Conservation (phyloP, 2,329 filamentous ascomycete genomes). For the Phialophora chinensis region DNA sequence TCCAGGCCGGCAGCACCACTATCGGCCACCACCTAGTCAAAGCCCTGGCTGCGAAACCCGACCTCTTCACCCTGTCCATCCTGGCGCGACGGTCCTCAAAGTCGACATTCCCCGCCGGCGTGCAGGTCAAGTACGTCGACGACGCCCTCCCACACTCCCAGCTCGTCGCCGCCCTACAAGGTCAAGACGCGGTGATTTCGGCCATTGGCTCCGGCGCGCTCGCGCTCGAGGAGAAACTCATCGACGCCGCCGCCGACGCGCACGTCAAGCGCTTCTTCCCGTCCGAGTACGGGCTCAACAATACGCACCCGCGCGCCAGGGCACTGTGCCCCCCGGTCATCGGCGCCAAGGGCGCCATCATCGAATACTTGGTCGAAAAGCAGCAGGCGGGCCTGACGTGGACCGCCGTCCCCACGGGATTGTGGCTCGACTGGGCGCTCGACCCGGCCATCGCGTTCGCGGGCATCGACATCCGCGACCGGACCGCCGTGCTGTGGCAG, state of each 20-base stretch:
- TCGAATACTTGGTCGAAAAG: constrained; percentile 40
- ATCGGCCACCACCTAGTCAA: constrained; percentile 29
- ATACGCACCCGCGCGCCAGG: constrained; percentile 18
- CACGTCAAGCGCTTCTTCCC: constrained; percentile 51
- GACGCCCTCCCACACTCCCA: constrained; percentile 16
- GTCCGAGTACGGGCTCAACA: constrained; percentile 42
- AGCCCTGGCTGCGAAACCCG: constrained; percentile 13
- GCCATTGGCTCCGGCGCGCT: constrained; percentile 30
- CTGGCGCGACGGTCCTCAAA: constrained; percentile 26
- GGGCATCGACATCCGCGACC: constrained; percentile 46
- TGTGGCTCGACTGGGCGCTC: constrained; percentile 42
- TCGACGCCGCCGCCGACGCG: constrained; percentile 48
- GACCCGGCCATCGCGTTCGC: constrained; percentile 51
- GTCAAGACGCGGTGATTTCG: constrained; percentile 38
- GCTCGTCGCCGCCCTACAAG: constrained; percentile 30
- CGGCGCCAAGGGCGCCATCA: constrained; percentile 41
- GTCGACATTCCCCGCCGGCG: constrained; percentile 20
- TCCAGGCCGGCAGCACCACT: constrained; percentile 25
- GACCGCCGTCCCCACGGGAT: constrained; percentile 41
- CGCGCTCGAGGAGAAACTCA: constrained; percentile 43
- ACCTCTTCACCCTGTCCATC: constrained; percentile 22
- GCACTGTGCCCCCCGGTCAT: constrained; percentile 25
- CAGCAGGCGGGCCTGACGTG: constrained; percentile 19
- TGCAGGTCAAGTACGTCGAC: constrained; percentile 16
- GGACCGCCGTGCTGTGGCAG: constrained; percentile 54